A percentile compares a stretch with the other conserved stretches of the same genome.
These are phyloP conservation scores for Fagopyrum homotropicum DNA, from an alignment of 148 eudicot genomes.

Conservation along the genomic window DNA sequence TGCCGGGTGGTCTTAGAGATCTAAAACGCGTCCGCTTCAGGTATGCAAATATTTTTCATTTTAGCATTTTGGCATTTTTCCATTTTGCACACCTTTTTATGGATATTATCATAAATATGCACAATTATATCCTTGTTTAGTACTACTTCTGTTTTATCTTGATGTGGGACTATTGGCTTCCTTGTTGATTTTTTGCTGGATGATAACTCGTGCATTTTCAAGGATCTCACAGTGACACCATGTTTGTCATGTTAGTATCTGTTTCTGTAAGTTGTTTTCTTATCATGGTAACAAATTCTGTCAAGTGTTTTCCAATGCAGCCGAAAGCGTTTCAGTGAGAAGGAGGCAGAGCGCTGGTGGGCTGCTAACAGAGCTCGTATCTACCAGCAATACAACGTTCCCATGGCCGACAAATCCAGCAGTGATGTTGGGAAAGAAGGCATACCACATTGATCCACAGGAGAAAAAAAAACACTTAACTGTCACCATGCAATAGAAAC, in stretches of 20 bases:
- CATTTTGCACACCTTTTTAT: no score
- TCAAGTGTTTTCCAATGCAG: constrained; percentile 18
- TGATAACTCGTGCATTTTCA: not conserved
- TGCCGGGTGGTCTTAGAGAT: constrained; percentile 30
- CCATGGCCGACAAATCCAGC: constrained; percentile 27
- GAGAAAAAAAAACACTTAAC: not conserved
- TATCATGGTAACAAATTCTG: not conserved
- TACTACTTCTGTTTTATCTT: not conserved
- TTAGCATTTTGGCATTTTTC: no score
- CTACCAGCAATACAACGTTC: constrained; percentile 34
- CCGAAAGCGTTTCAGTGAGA: constrained; percentile 41
- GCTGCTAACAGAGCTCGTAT: constrained; percentile 33
- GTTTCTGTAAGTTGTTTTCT: not conserved
- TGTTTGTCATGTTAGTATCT: not conserved
- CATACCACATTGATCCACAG: constrained; percentile 25
- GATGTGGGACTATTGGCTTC: not conserved
- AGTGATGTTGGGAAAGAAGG: constrained; percentile 26
- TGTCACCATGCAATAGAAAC: not conserved
- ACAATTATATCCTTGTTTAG: no score
- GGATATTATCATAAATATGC: no score
- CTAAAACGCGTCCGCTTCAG: constrained; percentile 40
- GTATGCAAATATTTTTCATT: constrained; percentile 11
- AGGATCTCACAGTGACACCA: not conserved
- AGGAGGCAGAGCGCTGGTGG: constrained; percentile 45
- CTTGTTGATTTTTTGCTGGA: not conserved